These are phyloP conservation scores for Marasmius oreades DNA, from an alignment of 1,284 basidiomycete species.

Conservation along the genomic window DNA sequence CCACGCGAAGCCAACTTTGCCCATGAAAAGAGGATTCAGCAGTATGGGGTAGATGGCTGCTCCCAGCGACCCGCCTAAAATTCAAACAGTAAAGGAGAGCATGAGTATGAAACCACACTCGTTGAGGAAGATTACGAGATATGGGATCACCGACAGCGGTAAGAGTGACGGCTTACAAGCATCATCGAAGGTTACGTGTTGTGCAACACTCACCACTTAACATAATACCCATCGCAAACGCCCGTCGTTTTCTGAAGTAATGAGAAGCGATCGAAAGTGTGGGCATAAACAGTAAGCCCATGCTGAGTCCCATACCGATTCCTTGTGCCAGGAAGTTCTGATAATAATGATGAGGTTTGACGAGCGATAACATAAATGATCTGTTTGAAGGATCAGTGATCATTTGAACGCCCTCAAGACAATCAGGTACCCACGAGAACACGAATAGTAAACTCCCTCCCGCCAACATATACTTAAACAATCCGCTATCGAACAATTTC, in stretches of 20 bases:
- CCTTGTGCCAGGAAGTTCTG: slow-evolving; percentile 30
- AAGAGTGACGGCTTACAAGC: background rate
- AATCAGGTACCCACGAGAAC: slow-evolving; percentile 11
- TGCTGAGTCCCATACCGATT: slow-evolving; percentile 29
- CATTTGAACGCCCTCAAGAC: background rate
- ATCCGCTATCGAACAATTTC: slow-evolving; percentile 26
- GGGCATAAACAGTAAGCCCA: slow-evolving; percentile 30
- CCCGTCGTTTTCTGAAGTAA: slow-evolving; percentile 29
- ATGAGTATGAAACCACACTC: background rate
- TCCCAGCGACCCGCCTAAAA: slow-evolving; percentile 24
- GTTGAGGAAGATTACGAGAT: background rate
- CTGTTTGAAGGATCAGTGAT: background rate
- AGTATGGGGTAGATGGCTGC: slow-evolving; percentile 35
- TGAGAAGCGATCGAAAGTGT: slow-evolving; percentile 28
- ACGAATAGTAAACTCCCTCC: slow-evolving; percentile 18
- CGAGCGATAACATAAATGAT: slow-evolving; percentile 23
- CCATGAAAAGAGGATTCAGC: slow-evolving; percentile 31
- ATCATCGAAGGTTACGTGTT: background rate
- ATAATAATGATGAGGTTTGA: slow-evolving; percentile 22
- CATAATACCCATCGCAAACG: slow-evolving; percentile 35
- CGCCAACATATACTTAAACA: slow-evolving; percentile 16
- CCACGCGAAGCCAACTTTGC: slow-evolving; percentile 27
- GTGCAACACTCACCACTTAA: slow-evolving; percentile 21
- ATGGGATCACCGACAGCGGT: background rate
- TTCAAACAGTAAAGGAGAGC: no score